Evolutionary conservation across 2,329 filamentous ascomycete species (phyloP), one percentile per base, ranked within the genome.

Genomic region (Arthrinium puccinioides): DNA sequence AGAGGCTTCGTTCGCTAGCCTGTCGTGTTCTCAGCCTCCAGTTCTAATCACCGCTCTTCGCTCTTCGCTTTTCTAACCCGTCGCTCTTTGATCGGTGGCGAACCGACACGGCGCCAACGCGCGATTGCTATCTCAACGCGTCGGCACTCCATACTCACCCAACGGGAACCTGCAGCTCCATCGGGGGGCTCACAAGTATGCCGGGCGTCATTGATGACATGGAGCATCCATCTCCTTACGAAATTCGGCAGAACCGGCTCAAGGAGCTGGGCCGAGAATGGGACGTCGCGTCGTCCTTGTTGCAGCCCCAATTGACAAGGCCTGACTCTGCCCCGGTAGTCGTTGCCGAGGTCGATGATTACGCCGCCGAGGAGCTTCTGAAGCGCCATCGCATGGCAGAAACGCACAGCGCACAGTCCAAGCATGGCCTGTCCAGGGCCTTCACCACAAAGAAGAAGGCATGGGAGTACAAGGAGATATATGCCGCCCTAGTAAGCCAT

Each of bases 401-500:
- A 13, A 46, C 52, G 11, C 56, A 59, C 26, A 46, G 54, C 4
- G 50, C 53, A 5, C 57, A 62, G 7, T 57, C 58, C 38, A 68
- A 66, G 42, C 60, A 57, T 38, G 53, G 59, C 5, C 52, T 70
- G 4, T 60, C 64, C 2, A 61, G 64, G 8, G 64, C 66, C 9
- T 70, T 70, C 42, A 64, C 60, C 1, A 66, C 63, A 42, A 69
- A 64, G 42, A 69, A 62, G 46, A 74, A 74, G 49, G 51, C 61
- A 28, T 74, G 68, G 66, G 69, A 76, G 20, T 62, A 70, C 9
- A 65, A 62, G 29, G 67, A 77, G 43, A 64, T 77, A 15, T 69
- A 76, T 34, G 66, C 69, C 33, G 66, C 67, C 11, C 59, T 79
- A 36, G 58, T 67, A 32, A 56, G 59, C 28, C 72, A 74, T 48